Base-by-base conservation (phyloP, 1,284 basidiomycete genomes). In the Sutorius eximius region DNA sequence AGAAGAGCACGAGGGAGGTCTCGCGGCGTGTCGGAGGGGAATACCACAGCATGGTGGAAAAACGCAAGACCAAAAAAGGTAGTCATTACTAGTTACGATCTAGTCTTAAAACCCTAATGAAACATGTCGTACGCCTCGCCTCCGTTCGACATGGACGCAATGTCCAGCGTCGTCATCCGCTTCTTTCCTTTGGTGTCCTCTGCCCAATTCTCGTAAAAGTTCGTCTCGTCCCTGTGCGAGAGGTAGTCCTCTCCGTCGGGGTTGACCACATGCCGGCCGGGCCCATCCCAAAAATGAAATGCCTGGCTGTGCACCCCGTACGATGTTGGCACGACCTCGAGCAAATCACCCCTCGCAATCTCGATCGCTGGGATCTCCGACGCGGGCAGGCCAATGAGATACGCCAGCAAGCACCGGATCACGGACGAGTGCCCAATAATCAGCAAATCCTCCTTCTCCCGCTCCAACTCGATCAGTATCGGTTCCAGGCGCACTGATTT, bases 301-400 rank as follows among this genome's bases (percentile, higher is more conserved):
- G 91, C 90, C 61, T 91, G 85, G 55, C 86, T 88, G 59, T 91
- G 86, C 52, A 95, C 93, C 13, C 93, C 93, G 65, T 96, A 96
- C 5, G 86, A 90, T 1, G 93, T 90, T 0, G 93, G 93, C 0
- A 92, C 87, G 47, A 96, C 91, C 71, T 96, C 93, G 40, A 95
- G 79, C 12, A 96, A 75, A 68, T 96, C 93, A 0, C 93, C 93
- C 18, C 93, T 82, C 20, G 93, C 93, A 60, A 99, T 89, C 71
- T 98, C 95, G 53, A 99, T 95, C 2, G 92, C 93, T 0, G 96
- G 97, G 40, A 99, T 97, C 71, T 99, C 95, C 34, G 88, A 89
- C 0, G 96, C 93, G n/a, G 94, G 93, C 3, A 98, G 79, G 3
- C 97, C 96, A 61, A 97, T 94, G 58, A 95, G 85, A 71, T 94